Conservation (phyloP, 1,284 basidiomycete species). For the Chiua sp. region DNA sequence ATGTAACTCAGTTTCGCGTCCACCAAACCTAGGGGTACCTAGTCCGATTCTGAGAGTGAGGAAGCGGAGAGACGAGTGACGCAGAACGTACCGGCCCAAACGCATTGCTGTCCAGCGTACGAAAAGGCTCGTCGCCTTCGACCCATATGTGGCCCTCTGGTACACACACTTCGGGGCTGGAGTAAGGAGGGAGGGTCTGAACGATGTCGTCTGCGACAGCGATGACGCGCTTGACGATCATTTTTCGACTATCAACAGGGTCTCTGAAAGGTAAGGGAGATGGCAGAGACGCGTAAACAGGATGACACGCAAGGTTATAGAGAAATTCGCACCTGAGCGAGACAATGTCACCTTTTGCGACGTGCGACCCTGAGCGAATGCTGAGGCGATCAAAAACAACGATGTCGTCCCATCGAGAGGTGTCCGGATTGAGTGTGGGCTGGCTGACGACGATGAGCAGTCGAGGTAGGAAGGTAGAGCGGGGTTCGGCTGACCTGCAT, state of each 20-base stretch:
- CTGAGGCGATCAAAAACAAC: conserved; percentile 65
- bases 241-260: conserved; percentile 57
- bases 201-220: conserved; percentile 69
- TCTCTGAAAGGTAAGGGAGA: conserved; percentile 58
- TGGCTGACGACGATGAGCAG: background rate
- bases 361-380: conserved; percentile 42
- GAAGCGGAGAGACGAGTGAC: background rate
- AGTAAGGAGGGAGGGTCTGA: conserved; percentile 73
- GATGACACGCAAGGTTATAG: background rate
- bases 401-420: conserved; percentile 63
- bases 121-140: conserved; percentile 56
- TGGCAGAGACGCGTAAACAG: background rate
- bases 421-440: conserved; percentile 80
- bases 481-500: conserved; percentile 62
- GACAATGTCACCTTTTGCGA: conserved; percentile 68
- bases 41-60: background rate
- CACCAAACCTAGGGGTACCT: conserved; percentile 68
- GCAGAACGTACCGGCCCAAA: conserved; percentile 66
- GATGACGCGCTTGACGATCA: conserved; percentile 72
- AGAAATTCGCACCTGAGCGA: conserved; percentile 52
- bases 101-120: conserved; percentile 73
- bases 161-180: conserved; percentile 57
- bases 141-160: conserved; percentile 75
- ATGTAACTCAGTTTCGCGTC: conserved; percentile 65
- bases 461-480: background rate